Evolutionary conservation across 148 eudicot genomes (phyloP).

Genomic region (Nepenthes gracilis): DNA sequence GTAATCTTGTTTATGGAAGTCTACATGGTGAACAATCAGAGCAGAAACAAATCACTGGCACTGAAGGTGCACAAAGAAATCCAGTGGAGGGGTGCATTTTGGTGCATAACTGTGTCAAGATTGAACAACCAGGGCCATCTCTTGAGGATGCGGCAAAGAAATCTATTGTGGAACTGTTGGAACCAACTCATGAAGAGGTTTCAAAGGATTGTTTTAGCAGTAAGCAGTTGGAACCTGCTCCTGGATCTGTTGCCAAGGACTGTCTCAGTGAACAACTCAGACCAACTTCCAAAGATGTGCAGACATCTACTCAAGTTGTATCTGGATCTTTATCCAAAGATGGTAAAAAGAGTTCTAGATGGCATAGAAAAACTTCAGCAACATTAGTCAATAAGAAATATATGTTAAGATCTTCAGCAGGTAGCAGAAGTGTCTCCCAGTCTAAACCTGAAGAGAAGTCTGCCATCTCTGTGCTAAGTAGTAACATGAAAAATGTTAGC

Average conservation of each 20-base stretch:
- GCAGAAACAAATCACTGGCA: slow-evolving; percentile 3
- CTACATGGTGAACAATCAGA: slow-evolving; percentile 8
- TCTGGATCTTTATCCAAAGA: slow-evolving; percentile 12
- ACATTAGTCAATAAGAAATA: slow-evolving; percentile 18
- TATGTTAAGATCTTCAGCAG: slow-evolving; percentile 15
- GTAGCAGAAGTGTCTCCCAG: slow-evolving; percentile 29
- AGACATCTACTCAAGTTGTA: slow-evolving; percentile 9
- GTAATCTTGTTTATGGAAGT: slow-evolving; percentile 2
- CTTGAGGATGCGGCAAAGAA: slow-evolving; percentile 3
- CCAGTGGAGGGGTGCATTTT: slow-evolving; percentile 3
- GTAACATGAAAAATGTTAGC: slow-evolving; percentile 19
- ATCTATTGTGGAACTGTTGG: neutral
- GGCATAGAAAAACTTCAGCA: slow-evolving; percentile 9
- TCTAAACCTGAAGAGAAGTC: slow-evolving; percentile 37
- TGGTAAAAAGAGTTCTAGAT: slow-evolving; percentile 10
- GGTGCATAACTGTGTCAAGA: slow-evolving; percentile 1
- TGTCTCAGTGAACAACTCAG: slow-evolving; percentile 1
- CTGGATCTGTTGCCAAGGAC: neutral
- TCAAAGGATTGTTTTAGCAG: neutral
- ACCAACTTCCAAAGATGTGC: slow-evolving; percentile 11
- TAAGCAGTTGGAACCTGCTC: slow-evolving; percentile 1
- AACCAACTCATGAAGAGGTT: neutral
- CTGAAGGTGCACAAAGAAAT: slow-evolving; percentile 16
- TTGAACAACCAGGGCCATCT: slow-evolving; percentile 4
- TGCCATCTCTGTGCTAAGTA: slow-evolving; percentile 18